A percentile compares a stretch with the other conserved stretches of the same genome.
phyloP scores from a whole-genome alignment of 305 asterid genomes.

The Nicotiana rustica region DNA sequence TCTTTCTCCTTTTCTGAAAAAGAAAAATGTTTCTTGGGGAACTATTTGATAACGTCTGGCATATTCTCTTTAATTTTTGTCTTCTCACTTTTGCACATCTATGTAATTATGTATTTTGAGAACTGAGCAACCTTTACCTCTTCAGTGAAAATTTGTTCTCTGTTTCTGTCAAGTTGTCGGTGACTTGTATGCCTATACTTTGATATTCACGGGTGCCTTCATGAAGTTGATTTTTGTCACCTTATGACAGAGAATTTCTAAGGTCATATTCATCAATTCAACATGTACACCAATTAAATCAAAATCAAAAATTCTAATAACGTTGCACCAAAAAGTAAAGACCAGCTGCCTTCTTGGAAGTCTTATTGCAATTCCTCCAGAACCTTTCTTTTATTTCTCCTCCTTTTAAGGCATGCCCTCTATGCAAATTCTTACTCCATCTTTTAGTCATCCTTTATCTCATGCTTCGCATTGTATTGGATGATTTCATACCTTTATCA shows the following conservation, averaged over 20 bases:
- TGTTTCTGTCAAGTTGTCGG: constrained; percentile 22
- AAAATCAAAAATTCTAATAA: background rate
- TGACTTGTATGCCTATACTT: background rate
- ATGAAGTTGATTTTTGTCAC: background rate
- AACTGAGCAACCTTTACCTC: constrained; percentile 8
- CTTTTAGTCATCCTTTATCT: background rate
- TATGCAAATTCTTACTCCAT: background rate
- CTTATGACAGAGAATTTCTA: background rate
- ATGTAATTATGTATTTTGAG: constrained; percentile 13
- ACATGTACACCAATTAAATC: background rate
- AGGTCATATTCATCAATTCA: background rate
- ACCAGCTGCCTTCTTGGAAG: background rate
- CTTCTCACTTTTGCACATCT: background rate
- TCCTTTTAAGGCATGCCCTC: constrained; percentile 17
- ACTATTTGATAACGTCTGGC: background rate
- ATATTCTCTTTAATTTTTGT: background rate
- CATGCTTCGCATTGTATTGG: background rate
- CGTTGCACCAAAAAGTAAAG: background rate
- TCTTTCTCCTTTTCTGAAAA: background rate
- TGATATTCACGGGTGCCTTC: background rate
- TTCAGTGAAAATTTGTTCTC: background rate
- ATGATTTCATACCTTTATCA: background rate
- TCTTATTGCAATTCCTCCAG: background rate
- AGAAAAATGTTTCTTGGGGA: background rate
- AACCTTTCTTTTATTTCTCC: constrained; percentile 27